Conservation (phyloP, 129 eudicot species). For the Calendula officinalis region DNA sequence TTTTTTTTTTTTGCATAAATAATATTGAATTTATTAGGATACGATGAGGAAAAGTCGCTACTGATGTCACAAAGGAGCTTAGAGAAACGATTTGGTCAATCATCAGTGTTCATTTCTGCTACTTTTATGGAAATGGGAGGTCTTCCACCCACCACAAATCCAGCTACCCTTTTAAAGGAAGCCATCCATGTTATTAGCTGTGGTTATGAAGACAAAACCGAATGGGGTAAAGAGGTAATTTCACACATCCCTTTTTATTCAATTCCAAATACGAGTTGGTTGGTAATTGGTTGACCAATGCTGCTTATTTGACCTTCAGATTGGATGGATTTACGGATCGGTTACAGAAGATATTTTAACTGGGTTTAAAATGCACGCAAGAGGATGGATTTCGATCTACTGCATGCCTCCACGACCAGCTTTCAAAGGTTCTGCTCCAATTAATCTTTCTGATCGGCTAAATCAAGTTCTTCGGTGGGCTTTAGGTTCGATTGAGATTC, state of each 20-base stretch:
- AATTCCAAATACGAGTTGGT: background rate
- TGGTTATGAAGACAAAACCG: conserved; percentile 71
- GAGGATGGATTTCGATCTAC: conserved; percentile 75
- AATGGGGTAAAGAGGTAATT: conserved; percentile 81
- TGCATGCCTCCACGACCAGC: conserved; percentile 80
- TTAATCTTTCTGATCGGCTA: conserved; percentile 81
- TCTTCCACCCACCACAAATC: conserved; percentile 43
- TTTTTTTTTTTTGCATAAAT: background rate
- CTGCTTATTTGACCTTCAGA: conserved; percentile 26
- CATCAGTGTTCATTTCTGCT: conserved; percentile 52
- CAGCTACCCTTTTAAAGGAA: conserved; percentile 57
- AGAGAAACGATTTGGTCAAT: conserved; percentile 62
- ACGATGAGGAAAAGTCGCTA: conserved; percentile 51
- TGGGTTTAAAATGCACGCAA: conserved; percentile 72
- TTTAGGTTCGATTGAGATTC: conserved; percentile 68
- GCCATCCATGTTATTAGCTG: conserved; percentile 79
- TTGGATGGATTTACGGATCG: conserved; percentile 80
- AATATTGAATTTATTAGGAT: conserved; percentile 28
- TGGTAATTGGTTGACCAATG: conserved; percentile 8
- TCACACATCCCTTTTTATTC: background rate
- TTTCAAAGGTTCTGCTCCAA: conserved; percentile 80
- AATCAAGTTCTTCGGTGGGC: conserved; percentile 86
- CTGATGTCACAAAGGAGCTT: conserved; percentile 54
- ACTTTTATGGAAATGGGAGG: conserved; percentile 63
- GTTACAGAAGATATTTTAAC: conserved; percentile 83